Base-by-base conservation (phyloP, 176 grass and related monocot species). In the Oryza punctata region DNA sequence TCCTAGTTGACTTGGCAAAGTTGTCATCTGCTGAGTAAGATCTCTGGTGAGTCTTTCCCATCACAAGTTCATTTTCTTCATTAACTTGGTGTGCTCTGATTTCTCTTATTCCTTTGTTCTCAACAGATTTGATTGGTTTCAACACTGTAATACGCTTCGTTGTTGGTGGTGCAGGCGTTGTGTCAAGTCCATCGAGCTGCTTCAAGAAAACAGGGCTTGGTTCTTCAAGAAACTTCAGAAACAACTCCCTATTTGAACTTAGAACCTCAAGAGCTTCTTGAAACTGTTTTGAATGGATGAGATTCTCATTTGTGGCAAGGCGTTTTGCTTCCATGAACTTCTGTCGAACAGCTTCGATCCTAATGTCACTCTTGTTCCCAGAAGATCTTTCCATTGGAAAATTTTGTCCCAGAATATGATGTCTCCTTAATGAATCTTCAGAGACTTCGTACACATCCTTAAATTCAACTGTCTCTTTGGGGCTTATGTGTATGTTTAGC, bases 181-280 rank as follows among this genome's bases (percentile, higher is more conserved):
- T 75, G 37, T 61, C 35, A 14, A 79, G 68, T 74, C 74, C 84
- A 79, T 65, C 9, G 28, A 41, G 61, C 12, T 60, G 88, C 27
- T 90, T 79, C 6, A 82, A 90, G 74, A 99, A 89, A 74, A 83
- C 65, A 61, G 87, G 92, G 66, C 83, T 96, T 64, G 96, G 91
- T 77, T 99, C 96, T 81, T 96, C 91, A 75, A 96, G 96, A 91
- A 96, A 96, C 80, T 90, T 92, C 16, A 99, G 72, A 82, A 96
- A 96, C 85, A 98, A 87, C 83, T 99, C 96, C 89, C 72, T 91
- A 43, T 99, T 96, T 82, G 89, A 99, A 88, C 89, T 94, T 70
- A 99, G 82, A 75, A 99, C 84, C 78, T 96, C 91, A 41, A 99
- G 74, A 52, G 93, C 89, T 75, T 99, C 89, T 76, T 99, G 93